Conservation (phyloP, 371 early-diverging fungal species). For the Rhizomucor miehei region DNA sequence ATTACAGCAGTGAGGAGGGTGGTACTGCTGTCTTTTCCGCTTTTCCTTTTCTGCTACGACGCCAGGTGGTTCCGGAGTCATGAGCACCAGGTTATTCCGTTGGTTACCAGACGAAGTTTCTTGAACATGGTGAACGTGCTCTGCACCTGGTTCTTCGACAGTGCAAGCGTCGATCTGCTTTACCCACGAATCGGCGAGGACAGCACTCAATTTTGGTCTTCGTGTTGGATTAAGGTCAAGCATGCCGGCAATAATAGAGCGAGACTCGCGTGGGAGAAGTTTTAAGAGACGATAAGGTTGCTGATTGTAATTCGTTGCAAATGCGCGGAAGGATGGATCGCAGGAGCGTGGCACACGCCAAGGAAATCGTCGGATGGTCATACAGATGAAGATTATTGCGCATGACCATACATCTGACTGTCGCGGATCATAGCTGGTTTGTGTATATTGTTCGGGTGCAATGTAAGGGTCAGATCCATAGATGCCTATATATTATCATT, state of each 20-base stretch:
- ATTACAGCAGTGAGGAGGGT: background rate
- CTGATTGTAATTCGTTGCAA: constrained; percentile 40
- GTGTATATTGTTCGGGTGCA: constrained; percentile 83
- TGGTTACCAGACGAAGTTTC: constrained; percentile 13
- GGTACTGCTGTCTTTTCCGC: constrained; percentile 11
- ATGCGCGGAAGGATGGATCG: constrained; percentile 55
- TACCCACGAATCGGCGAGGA: constrained; percentile 52
- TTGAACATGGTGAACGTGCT: constrained; percentile 51
- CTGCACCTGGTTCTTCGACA: constrained; percentile 30
- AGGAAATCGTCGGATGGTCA: constrained; percentile 73
- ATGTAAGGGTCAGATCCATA: constrained; percentile 85
- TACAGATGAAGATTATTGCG: constrained; percentile 77
- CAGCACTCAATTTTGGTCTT: constrained; percentile 41
- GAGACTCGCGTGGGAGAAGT: constrained; percentile 46
- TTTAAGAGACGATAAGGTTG: constrained; percentile 44
- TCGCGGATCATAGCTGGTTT: constrained; percentile 62
- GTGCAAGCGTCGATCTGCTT: constrained; percentile 57
- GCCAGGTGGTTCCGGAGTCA: constrained; percentile 47
- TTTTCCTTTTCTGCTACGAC: constrained; percentile 42
- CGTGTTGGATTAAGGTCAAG: constrained; percentile 50
- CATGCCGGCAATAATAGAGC: constrained; percentile 45
- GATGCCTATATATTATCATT: constrained; percentile 6
- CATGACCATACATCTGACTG: constrained; percentile 75
- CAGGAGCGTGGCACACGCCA: constrained; percentile 67
- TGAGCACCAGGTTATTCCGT: constrained; percentile 35